These are phyloP conservation scores for Solanum arcanum DNA, from an alignment of 257 asterid genomes.

Conservation along the genomic window DNA sequence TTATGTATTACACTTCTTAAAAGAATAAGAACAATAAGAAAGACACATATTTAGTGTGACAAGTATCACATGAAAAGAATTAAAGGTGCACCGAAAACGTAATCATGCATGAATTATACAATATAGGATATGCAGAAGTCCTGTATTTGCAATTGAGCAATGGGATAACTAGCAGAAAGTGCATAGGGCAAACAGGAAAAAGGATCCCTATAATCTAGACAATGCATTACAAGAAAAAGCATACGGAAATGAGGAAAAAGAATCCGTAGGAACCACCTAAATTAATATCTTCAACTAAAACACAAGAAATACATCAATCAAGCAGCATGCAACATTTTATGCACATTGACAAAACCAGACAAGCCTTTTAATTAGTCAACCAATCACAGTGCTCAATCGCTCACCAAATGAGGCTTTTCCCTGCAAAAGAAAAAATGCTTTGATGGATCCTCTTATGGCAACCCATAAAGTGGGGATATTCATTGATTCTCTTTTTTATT, in stretches of 20 bases:
- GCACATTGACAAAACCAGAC: not conserved
- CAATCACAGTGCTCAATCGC: not conserved
- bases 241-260: not conserved
- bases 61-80: not conserved
- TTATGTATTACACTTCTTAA: not conserved
- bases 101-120: not conserved
- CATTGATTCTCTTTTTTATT: not conserved
- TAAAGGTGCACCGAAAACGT: not conserved
- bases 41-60: not conserved
- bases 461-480: not conserved
- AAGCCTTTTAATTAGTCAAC: not conserved
- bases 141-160: not conserved
- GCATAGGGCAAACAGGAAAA: not conserved
- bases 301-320: not conserved
- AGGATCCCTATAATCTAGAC: not conserved
- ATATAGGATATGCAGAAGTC: not conserved
- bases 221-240: not conserved
- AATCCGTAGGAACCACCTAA: not conserved
- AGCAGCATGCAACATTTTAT: not conserved
- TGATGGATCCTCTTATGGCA: not conserved
- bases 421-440: not conserved
- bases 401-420: not conserved
- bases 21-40: not conserved
- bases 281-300: not conserved
- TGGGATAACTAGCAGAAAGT: not conserved